These are phyloP conservation scores for Cyclospora cayetanensis DNA, from an alignment of 169 alveolate species.

Conservation along the genomic window DNA sequence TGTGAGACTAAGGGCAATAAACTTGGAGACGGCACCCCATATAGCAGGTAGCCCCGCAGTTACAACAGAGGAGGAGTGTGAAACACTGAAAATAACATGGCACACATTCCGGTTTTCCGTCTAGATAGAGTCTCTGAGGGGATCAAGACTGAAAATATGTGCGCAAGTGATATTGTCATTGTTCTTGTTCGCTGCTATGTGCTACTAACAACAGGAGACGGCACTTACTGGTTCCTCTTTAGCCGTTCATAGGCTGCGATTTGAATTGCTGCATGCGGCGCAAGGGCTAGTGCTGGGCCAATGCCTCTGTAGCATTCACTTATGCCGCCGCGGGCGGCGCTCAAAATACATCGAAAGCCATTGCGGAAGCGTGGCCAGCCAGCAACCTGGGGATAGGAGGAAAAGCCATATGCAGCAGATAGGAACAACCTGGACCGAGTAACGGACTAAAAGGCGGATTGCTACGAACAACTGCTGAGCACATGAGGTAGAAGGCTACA, in stretches of 20 bases:
- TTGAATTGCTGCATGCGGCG: slow-evolving; percentile 72
- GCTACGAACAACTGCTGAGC: too few relatives aligned
- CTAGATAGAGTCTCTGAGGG: too few relatives aligned
- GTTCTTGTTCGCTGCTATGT: too few relatives aligned
- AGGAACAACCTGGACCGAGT: too few relatives aligned
- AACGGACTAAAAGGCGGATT: too few relatives aligned
- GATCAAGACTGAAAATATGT: too few relatives aligned
- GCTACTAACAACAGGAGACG: too few relatives aligned
- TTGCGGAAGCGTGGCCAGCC: slow-evolving; percentile 64
- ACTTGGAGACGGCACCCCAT: slow-evolving; percentile 71
- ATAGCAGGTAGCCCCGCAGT: slow-evolving; percentile 60
- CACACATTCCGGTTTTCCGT: slow-evolving; percentile 5
- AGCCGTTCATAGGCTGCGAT: slow-evolving; percentile 64
- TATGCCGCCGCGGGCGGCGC: slow-evolving; percentile 61
- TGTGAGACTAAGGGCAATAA: slow-evolving; percentile 55
- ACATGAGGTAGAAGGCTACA: too few relatives aligned
- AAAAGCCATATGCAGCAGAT: too few relatives aligned
- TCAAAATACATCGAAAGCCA: slow-evolving; percentile 24
- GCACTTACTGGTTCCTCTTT: slow-evolving; percentile 42
- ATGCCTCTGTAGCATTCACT: slow-evolving; percentile 60
- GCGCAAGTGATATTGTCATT: too few relatives aligned
- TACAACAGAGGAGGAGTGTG: background rate
- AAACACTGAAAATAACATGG: background rate
- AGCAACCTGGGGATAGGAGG: slow-evolving; percentile 24
- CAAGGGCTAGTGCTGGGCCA: slow-evolving; percentile 67